Base-by-base conservation (phyloP, 1,139 yeast species). In the Candida anutae region DNA sequence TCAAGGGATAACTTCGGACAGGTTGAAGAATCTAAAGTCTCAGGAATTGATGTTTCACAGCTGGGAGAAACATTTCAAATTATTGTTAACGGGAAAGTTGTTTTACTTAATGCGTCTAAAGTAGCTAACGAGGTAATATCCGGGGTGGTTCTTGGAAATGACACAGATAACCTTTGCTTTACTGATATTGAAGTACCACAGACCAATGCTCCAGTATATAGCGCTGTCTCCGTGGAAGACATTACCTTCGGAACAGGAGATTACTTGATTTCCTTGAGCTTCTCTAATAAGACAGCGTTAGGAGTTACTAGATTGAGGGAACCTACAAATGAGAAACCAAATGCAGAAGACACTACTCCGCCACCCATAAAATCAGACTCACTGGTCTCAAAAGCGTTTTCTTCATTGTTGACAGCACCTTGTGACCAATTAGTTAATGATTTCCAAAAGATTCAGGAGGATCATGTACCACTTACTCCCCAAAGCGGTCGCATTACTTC, bases 101-200 rank as follows among this genome's bases (percentile, higher is more conserved):
- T 13, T 8, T 13, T 22, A 16, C 14, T 22, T 9, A 16, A 22
- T 11, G 15, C 24, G 15, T 20, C 21, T 6, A 23, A 14, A n/a
- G 5, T 46, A 43, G 26, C 32, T n/a, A 25, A 29, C 12, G 41
- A 45, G n/a, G n/a, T n/a, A n/a, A n/a, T n/a, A n/a, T n/a, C n/a
- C n/a, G n/a, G n/a, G n/a, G n/a, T n/a, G n/a, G n/a, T n/a, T n/a
- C n/a, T n/a, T n/a, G n/a, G n/a, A n/a, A n/a, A n/a, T n/a, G n/a
- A n/a, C n/a, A n/a, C n/a, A n/a, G n/a, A n/a, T n/a, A n/a, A n/a
- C n/a, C n/a, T n/a, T n/a, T n/a, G n/a, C n/a, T n/a, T n/a, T n/a
- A n/a, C n/a, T n/a, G n/a, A n/a, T n/a, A n/a, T n/a, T n/a, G n/a
- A n/a, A n/a, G n/a, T n/a, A n/a, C n/a, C n/a, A n/a, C n/a, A n/a